Conservation (phyloP, 768 basidiomycete species). For the Lactifluus piperatus region DNA sequence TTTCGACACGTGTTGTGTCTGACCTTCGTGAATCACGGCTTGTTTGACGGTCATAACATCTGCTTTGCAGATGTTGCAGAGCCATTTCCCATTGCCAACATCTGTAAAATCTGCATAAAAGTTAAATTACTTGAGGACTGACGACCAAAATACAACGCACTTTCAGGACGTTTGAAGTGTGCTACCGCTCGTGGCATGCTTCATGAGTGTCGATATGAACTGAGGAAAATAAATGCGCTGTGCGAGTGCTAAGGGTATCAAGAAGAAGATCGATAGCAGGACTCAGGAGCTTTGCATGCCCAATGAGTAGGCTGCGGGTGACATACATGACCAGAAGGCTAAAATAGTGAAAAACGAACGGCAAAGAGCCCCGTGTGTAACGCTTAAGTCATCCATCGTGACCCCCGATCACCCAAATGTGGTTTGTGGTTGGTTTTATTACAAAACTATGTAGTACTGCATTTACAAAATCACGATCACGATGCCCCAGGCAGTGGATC, state of each 20-base stretch:
- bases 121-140: not conserved
- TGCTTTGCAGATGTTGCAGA: conserved; percentile 28
- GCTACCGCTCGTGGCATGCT: conserved; percentile 12
- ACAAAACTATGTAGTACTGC: not conserved
- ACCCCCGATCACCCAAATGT: not conserved
- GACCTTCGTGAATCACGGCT: conserved; percentile 29
- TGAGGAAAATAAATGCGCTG: not conserved
- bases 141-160: not conserved
- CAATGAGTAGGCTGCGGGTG: conserved; percentile 14
- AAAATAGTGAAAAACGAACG: not conserved
- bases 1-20: conserved; percentile 20
- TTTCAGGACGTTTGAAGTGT: conserved; percentile 1
- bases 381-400: conserved; percentile 13
- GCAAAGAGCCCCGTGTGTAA: conserved; percentile 6
- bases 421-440: too few species aligned
- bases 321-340: conserved; percentile 5
- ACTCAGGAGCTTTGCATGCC: conserved; percentile 12
- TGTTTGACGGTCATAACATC: conserved; percentile 24
- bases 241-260: conserved; percentile 1
- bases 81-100: conserved; percentile 24
- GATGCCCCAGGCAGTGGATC: conserved; percentile 40
- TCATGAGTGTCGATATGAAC: conserved; percentile 4
- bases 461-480: not conserved
- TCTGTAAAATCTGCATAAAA: conserved; percentile 22
- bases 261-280: conserved; percentile 7